Evolutionary conservation across 192 early-diverging fungal genomes (phyloP).

Genomic region (Coemansia sp.): DNA sequence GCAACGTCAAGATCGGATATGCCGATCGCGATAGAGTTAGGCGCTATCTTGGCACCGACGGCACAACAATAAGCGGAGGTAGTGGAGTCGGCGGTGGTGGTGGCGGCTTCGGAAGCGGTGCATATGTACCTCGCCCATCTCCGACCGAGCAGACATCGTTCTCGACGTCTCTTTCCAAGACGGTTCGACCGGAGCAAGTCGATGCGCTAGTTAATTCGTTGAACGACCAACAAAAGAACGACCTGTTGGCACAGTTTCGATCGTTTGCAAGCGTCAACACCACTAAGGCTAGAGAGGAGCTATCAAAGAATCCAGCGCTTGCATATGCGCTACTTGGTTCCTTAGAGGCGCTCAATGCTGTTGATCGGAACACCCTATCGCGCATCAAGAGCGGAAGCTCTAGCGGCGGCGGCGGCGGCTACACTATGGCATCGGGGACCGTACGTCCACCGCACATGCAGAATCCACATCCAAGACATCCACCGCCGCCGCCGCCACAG

Average conservation of each 20-base stretch:
- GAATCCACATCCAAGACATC: conserved; percentile 2
- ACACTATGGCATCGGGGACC: neutral
- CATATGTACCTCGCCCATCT: neutral
- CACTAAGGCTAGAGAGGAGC: conserved; percentile 28
- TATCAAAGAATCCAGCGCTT: conserved; percentile 35
- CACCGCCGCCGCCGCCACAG: neutral
- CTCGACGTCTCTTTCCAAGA: neutral
- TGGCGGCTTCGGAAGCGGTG: conserved; percentile 8
- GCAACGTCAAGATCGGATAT: conserved; percentile 89
- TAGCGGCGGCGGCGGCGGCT: neutral
- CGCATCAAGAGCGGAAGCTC: conserved; percentile 4
- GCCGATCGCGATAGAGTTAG: conserved; percentile 61
- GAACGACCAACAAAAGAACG: conserved; percentile 8
- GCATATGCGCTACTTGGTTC: conserved; percentile 22
- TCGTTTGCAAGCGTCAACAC: conserved; percentile 29
- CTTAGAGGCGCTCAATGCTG: conserved; percentile 21
- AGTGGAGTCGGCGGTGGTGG: conserved; percentile 18
- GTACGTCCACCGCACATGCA: neutral
- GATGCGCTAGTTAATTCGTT: conserved; percentile 11
- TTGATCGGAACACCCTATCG: conserved; percentile 8
- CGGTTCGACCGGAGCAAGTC: conserved; percentile 14
- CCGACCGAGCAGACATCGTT: neutral
- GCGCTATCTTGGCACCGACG: conserved; percentile 35
- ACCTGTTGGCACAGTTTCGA: conserved; percentile 35
- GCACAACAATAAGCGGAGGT: conserved; percentile 17